These are phyloP conservation scores for Spinacia oleracea DNA, from an alignment of 179 eudicot species.

Conservation along the genomic window DNA sequence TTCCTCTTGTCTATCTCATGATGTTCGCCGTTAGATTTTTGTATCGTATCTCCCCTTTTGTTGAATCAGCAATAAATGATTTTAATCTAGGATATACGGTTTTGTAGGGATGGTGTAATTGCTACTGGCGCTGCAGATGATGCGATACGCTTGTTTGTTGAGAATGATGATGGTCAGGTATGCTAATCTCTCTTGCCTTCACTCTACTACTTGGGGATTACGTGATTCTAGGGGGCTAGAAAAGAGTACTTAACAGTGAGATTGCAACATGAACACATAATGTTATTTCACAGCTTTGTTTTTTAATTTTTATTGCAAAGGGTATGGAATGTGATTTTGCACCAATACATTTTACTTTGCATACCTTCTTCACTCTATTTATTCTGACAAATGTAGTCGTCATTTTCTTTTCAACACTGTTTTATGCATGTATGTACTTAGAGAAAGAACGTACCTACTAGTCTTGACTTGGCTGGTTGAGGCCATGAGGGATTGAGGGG, in stretches of 20 bases:
- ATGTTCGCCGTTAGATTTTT: neutral
- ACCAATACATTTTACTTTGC: too few species aligned
- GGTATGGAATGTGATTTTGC: neutral
- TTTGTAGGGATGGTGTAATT: slow-evolving; percentile 74
- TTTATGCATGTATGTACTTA: too few species aligned
- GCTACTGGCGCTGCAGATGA: slow-evolving; percentile 97
- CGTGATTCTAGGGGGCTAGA: neutral
- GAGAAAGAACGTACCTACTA: too few species aligned
- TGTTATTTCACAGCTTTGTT: neutral
- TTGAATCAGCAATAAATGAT: neutral
- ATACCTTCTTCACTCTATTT: neutral
- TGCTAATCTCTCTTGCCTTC: slow-evolving; percentile 11
- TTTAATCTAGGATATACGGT: neutral
- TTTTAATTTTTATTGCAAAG: neutral
- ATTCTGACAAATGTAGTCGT: neutral
- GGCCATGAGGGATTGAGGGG: too few species aligned
- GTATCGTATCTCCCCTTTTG: neutral
- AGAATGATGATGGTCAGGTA: slow-evolving; percentile 63
- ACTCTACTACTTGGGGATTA: neutral
- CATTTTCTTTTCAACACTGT: too few species aligned
- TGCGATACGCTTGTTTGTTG: slow-evolving; percentile 82
- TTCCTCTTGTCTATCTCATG: too few species aligned
- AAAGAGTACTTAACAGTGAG: neutral
- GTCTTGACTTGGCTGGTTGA: too few species aligned
- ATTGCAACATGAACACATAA: neutral